phyloP scores from a whole-genome alignment of 2,329 filamentous ascomycete genomes.

The Cladophialophora carrionii region DNA sequence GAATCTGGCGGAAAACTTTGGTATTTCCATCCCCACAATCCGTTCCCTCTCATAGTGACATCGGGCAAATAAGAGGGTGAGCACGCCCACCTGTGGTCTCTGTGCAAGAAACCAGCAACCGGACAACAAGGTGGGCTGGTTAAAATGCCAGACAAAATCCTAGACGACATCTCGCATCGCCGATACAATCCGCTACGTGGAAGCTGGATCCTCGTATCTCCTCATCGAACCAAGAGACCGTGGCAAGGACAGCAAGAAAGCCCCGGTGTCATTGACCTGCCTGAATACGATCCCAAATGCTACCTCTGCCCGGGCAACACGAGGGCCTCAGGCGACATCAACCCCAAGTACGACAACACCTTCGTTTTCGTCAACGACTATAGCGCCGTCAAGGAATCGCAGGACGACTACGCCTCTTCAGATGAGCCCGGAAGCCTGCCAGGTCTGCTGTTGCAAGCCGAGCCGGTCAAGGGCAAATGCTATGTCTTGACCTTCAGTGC shows the following conservation, averaged over 20 bases:
- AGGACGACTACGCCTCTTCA: constrained; percentile 69
- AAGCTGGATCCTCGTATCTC: constrained; percentile 91
- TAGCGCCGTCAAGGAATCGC: constrained; percentile 91
- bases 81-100: not conserved
- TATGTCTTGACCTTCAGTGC: constrained; percentile 95
- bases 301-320: constrained; percentile 93
- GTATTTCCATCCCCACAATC: not conserved
- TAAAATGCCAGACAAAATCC: constrained; percentile 71
- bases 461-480: constrained; percentile 90
- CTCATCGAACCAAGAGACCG: constrained; percentile 92
- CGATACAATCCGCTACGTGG: constrained; percentile 90
- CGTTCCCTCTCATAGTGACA: not conserved
- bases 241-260: constrained; percentile 89
- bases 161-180: constrained; percentile 95
- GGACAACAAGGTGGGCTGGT: not conserved
- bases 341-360: constrained; percentile 82
- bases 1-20: constrained; percentile 5
- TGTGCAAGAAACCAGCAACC: not conserved
- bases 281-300: constrained; percentile 86
- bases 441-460: constrained; percentile 75
- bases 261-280: constrained; percentile 68
- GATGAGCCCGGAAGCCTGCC: constrained; percentile 60
- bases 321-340: constrained; percentile 81
- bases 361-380: constrained; percentile 98
- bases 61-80: not conserved